These are phyloP conservation scores for Ceratocystis albifundus DNA, from an alignment of 2,329 filamentous ascomycete species.

Conservation along the genomic window DNA sequence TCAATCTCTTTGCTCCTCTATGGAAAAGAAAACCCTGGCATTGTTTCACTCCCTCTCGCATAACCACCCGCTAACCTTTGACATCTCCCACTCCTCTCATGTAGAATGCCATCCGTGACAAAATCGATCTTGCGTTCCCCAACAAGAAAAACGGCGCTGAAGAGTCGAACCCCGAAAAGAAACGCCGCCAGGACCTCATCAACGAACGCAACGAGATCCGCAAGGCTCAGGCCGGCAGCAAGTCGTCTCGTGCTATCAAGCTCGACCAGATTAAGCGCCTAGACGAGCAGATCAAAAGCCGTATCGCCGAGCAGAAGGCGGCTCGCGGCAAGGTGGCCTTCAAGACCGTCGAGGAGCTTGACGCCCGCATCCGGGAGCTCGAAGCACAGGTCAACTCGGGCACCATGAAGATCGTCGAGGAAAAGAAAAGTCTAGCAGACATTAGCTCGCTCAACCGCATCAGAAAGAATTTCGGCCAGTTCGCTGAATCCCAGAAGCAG, in stretches of 20 bases:
- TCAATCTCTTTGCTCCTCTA: not conserved
- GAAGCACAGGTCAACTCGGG: constrained; percentile 80
- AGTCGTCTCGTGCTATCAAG: constrained; percentile 64
- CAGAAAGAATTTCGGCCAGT: constrained; percentile 78
- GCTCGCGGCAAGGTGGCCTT: constrained; percentile 69
- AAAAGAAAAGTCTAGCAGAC: constrained; percentile 83
- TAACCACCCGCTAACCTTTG: constrained; percentile 18
- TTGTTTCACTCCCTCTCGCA: not conserved
- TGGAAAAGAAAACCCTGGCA: no score
- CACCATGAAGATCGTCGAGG: constrained; percentile 89
- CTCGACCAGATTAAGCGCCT: constrained; percentile 87
- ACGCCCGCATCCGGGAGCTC: constrained; percentile 66
- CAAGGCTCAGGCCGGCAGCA: constrained; percentile 75
- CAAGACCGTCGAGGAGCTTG: constrained; percentile 80
- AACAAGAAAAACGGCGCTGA: constrained; percentile 66
- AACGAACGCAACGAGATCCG: constrained; percentile 73
- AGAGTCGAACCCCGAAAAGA: constrained; percentile 52
- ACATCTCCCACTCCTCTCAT: constrained; percentile 15
- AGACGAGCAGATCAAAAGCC: constrained; percentile 76
- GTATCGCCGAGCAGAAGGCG: constrained; percentile 75
- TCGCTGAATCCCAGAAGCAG: constrained; percentile 75
- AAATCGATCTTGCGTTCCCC: constrained; percentile 72
- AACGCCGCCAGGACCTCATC: constrained; percentile 77
- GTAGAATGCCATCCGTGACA: constrained; percentile 79
- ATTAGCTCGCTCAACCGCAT: constrained; percentile 74